These are phyloP conservation scores for Amaranthus hypochondriacus DNA, from an alignment of 148 eudicot genomes.

Conservation along the genomic window DNA sequence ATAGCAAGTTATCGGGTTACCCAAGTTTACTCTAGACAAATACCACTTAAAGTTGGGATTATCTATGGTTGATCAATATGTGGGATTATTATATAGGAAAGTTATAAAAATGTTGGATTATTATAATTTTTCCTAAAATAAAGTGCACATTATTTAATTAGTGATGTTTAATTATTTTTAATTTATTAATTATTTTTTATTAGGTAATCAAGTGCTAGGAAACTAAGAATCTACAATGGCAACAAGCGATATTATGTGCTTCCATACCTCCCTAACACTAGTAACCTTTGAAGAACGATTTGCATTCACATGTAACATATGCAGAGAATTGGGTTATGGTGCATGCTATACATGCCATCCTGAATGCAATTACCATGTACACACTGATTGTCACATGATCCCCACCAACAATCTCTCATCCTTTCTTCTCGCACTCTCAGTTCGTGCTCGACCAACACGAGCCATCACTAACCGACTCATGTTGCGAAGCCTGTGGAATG, in stretches of 20 bases:
- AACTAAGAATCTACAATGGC: not conserved
- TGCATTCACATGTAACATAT: not conserved
- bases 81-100: too few relatives aligned
- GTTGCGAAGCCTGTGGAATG: conserved; percentile 5
- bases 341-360: not conserved
- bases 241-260: not conserved
- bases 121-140: too few relatives aligned
- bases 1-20: too few relatives aligned
- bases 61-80: too few relatives aligned
- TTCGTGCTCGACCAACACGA: not conserved
- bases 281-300: not conserved
- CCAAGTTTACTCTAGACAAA: too few relatives aligned
- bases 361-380: conserved; percentile 1
- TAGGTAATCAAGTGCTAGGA: not conserved
- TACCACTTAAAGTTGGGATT: too few relatives aligned
- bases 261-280: not conserved
- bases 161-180: too few relatives aligned
- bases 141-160: too few relatives aligned
- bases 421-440: not conserved
- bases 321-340: conserved; percentile 7
- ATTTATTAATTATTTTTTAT: too few relatives aligned
- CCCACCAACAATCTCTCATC: not conserved
- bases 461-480: not conserved
- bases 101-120: too few relatives aligned
- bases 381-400: conserved; percentile 1